Percentiles rank a stretch among this genome's conserved stretches.
phyloP scores from a whole-genome alignment of 192 early-diverging fungal species.

The Thoreauomyces humboldtii region DNA sequence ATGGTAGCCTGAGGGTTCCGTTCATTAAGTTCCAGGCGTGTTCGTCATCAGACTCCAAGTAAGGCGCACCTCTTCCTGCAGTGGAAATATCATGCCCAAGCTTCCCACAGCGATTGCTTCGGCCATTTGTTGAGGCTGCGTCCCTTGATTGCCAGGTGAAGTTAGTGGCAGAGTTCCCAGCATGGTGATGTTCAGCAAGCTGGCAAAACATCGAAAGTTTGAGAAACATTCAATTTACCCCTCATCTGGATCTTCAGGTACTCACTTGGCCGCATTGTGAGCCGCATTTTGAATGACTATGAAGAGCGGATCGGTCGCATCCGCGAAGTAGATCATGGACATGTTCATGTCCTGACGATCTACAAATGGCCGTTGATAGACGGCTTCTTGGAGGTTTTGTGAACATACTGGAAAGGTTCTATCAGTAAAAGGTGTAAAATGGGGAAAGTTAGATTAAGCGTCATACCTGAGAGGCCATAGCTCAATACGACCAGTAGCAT shows the following conservation, averaged over 20 bases:
- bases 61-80: not conserved
- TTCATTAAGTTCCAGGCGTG: too few relatives aligned
- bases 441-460: too few relatives aligned
- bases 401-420: too few relatives aligned
- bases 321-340: not conserved
- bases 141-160: not conserved
- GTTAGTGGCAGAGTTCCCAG: not conserved
- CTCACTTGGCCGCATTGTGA: not conserved
- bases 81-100: not conserved
- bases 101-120: not conserved
- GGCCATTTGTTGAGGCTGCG: not conserved
- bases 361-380: constrained; percentile 1
- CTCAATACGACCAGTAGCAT: too few relatives aligned
- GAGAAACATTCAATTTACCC: not conserved
- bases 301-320: not conserved
- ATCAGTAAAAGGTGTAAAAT: too few relatives aligned
- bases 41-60: too few relatives aligned
- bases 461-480: too few relatives aligned
- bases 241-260: not conserved
- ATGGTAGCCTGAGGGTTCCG: not conserved
- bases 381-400: not conserved
- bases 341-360: not conserved
- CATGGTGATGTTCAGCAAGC: not conserved
- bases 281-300: not conserved
- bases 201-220: not conserved